Base-by-base conservation (phyloP, 192 early-diverging fungal species). In the Coemansia umbellata region DNA sequence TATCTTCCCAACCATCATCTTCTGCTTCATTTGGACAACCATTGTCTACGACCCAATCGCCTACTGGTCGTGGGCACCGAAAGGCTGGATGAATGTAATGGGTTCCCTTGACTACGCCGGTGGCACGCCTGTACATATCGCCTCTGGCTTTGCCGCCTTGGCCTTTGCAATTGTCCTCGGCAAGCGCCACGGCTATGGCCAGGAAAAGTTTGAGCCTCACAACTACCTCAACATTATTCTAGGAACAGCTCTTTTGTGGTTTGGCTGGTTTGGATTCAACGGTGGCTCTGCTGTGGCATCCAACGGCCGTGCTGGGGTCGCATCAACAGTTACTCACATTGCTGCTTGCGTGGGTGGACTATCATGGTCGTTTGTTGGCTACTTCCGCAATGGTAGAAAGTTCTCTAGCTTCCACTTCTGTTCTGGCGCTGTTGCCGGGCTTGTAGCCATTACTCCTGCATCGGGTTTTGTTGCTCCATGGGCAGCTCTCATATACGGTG, bases 201-300 rank as follows among this genome's bases (percentile, higher is more conserved):
- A 82, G 37, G 82, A 85, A 30, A 83, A 83, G 32, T 86, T 83
- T 53, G 81, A 87, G 41, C 92, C 94, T 11, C 92, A 95, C 73
- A 91, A 89, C 76, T 85, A 95, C 71, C 85, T 87, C 61, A 90
- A 92, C 74, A 93, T 96, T 19, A 87, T 94, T 54, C 80, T 97
- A 33, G 95, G 91, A 18, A 87, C 89, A 21, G 81, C 83, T 31
- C 80, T 97, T 37, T 80, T 97, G 41, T 95, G 93, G 92, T 93
- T 94, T 47, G 92, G 94, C 40, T 97, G 94, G 94, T 90, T 91
- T 58, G 93, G 91, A 0, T 98, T 98, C 81, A 96, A 98, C 72
- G 93, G 85, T 44, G 95, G 94, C 33, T 88, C 87, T 28, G 88
- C 86, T 10, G 71, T 89, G 26, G 79, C 82, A 2, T 86, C 88